phyloP scores from a whole-genome alignment of 768 basidiomycete species.

The Clathrus columnatus region DNA sequence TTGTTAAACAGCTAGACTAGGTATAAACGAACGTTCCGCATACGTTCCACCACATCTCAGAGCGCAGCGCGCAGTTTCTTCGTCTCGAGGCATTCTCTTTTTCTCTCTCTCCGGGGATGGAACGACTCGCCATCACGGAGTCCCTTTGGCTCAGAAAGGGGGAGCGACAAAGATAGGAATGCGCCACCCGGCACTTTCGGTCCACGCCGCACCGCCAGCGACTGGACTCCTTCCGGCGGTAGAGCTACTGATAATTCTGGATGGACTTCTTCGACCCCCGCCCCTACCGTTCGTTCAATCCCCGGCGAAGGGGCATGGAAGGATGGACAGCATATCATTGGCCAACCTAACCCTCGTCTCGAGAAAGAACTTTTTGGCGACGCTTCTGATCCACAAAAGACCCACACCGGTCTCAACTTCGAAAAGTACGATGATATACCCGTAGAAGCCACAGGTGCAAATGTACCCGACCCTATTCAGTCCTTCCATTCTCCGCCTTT shows the following conservation, averaged over 20 bases:
- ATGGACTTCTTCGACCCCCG: slow-evolving; percentile 15
- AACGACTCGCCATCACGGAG: slow-evolving; percentile 28
- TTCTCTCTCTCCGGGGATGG: slow-evolving; percentile 27
- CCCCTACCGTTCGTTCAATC: slow-evolving; percentile 31
- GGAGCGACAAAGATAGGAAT: too few species aligned
- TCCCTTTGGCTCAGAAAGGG: slow-evolving; percentile 28
- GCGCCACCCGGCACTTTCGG: slow-evolving; percentile 40
- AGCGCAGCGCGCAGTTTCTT: slow-evolving; percentile 76
- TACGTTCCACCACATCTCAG: slow-evolving; percentile 89
- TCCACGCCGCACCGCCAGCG: slow-evolving; percentile 26
- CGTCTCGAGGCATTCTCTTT: too few species aligned
- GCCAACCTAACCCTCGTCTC: slow-evolving; percentile 72
- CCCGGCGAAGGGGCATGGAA: slow-evolving; percentile 75
- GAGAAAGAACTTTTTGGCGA: slow-evolving; percentile 98
- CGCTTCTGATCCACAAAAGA: slow-evolving; percentile 70
- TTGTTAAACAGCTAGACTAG: slow-evolving; percentile 52
- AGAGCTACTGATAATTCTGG: slow-evolving; percentile 24
- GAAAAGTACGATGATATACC: slow-evolving; percentile 99
- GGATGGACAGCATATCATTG: slow-evolving; percentile 82
- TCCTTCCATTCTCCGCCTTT: slow-evolving; percentile 84
- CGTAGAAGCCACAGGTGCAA: slow-evolving; percentile 94
- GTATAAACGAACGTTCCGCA: slow-evolving; percentile 63
- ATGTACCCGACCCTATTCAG: slow-evolving; percentile 90
- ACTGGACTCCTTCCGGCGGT: slow-evolving; percentile 23
- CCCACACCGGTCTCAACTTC: slow-evolving; percentile 98